Conservation (phyloP, 2,329 filamentous ascomycete genomes). For the Colletotrichum lentis region DNA sequence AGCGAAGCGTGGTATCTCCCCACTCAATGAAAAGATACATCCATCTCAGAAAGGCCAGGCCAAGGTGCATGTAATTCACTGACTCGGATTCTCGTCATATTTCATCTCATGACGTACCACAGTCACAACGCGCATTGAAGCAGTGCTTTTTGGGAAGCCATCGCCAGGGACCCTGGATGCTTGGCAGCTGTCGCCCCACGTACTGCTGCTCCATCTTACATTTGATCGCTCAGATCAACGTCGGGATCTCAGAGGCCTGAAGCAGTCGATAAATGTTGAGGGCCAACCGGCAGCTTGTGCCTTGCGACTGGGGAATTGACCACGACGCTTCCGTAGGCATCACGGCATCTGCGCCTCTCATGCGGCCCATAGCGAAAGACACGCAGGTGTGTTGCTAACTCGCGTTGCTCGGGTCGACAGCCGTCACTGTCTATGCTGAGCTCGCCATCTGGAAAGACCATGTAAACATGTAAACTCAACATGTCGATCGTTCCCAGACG, state of each 20-base stretch:
- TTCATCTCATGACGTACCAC: conserved; percentile 32
- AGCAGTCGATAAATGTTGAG: conserved; percentile 1
- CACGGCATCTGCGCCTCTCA: conserved; percentile 14
- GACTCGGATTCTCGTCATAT: conserved; percentile 22
- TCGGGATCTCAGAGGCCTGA: conserved; percentile 26
- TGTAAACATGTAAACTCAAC: background rate
- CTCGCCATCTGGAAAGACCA: conserved; percentile 2
- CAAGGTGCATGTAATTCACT: background rate
- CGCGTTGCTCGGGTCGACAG: conserved; percentile 1
- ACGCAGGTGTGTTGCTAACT: conserved; percentile 1
- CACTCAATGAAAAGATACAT: background rate
- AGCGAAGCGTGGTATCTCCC: background rate
- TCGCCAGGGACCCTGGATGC: conserved; percentile 27
- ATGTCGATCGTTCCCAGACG: conserved; percentile 1
- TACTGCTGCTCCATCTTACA: conserved; percentile 36
- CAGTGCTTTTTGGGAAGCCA: conserved; percentile 1
- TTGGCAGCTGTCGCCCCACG: conserved; percentile 35
- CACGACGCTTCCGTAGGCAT: background rate
- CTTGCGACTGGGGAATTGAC: conserved; percentile 1
- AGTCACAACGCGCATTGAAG: conserved; percentile 11
- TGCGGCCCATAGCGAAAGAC: background rate
- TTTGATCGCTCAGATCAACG: conserved; percentile 35
- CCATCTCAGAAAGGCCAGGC: background rate
- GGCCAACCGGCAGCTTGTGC: background rate
- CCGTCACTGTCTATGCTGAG: background rate